A percentile compares a stretch with the other conserved stretches of the same genome.
Conservation (phyloP, 257 asterid genomes). For the Fraxinus cuspidata region DNA sequence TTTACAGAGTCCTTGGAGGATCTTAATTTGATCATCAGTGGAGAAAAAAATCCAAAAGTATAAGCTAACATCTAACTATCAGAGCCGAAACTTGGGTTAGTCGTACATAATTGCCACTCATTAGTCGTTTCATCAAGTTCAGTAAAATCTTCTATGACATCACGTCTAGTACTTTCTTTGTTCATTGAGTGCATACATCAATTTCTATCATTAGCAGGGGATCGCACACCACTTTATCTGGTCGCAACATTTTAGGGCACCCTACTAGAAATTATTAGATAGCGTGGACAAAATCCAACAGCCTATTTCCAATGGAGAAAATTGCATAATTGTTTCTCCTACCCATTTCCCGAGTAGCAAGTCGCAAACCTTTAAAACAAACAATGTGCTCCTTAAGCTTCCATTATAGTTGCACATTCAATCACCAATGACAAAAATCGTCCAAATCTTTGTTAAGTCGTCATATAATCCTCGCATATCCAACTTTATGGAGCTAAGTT, state of each 20-base stretch:
- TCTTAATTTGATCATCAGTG: too few relatives aligned
- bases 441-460: background rate
- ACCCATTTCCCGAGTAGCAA: too few relatives aligned
- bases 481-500: too few relatives aligned
- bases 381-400: background rate
- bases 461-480: too few relatives aligned
- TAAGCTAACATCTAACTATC: constrained; percentile 21
- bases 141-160: constrained; percentile 80
- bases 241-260: constrained; percentile 58
- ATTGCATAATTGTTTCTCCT: too few relatives aligned
- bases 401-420: background rate
- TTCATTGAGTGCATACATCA: constrained; percentile 66
- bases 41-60: background rate
- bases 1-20: background rate
- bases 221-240: constrained; percentile 61
- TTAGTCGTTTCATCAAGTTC: constrained; percentile 38
- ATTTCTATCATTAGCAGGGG: constrained; percentile 62
- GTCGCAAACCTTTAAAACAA: background rate
- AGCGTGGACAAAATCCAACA: constrained; percentile 16
- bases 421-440: background rate
- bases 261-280: constrained; percentile 38
- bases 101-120: constrained; percentile 20
- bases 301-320: background rate
- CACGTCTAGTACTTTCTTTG: constrained; percentile 42
- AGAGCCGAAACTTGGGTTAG: background rate